Base-by-base conservation (phyloP, 306 rosid species). In the Boehmeria nivea region DNA sequence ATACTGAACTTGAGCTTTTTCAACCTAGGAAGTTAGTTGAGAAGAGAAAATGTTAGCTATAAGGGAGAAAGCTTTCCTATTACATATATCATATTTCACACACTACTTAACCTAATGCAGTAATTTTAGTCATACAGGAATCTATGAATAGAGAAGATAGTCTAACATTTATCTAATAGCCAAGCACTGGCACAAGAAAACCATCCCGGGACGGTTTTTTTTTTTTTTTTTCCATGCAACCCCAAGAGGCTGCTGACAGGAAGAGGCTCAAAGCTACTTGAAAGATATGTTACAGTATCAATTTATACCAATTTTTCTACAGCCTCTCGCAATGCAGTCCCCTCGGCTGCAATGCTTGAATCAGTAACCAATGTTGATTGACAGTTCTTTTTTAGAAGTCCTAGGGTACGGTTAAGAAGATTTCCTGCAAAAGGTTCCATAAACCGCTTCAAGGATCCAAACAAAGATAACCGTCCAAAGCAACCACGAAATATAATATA, bases 371-470 rank as follows among this genome's bases (percentile, higher is more conserved):
- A 71, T 46, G 85, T 87, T 54, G 93, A 91, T 69, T 82, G 84
- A 66, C 96, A 91, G 67, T 87, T 91, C 79, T 82, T 91, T 62
- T 80, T 84, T 19, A 91, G 69, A 73, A 91, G 99, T 52, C 87
- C 95, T 3, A 91, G 85, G 5, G 96, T 87, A 39, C 96, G 87
- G 60, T 91, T 91, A 58, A 87, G 96, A 49, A 91, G 93, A 85
- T 91, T 87, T 82, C 96, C 99, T 91, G 75, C 61, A 65, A 60
- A 57, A 54, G 54, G 61, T 40, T 64, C 63, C n/a, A n/a, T n/a
- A n/a, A n/a, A n/a, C 31, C 45, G 57, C 61, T 43, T 52, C 43
- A 54, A 43, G 62, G n/a, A 54, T 53, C 31, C 54, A 15, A 43
- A n/a, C n/a, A n/a, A n/a, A n/a, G n/a, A n/a, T n/a, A n/a, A n/a